Evolutionary conservation across 73 alveolate genomes (phyloP), one percentile per base, ranked within the genome.

Genomic region (Symbiodinium pilosum): DNA sequence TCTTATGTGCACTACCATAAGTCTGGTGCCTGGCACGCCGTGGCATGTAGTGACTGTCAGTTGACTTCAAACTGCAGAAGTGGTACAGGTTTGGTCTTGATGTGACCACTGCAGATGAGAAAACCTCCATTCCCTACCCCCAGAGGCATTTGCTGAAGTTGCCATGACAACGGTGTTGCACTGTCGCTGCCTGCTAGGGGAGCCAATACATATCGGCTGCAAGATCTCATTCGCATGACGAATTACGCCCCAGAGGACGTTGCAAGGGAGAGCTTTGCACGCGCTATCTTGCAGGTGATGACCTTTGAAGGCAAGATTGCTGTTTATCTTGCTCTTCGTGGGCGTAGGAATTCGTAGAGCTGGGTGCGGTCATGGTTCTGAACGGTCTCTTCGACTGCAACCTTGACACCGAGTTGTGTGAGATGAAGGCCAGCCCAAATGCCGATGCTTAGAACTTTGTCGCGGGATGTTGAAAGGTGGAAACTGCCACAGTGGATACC

Each of bases 231-330:
- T 20, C 87, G 96, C 73, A 89, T 89, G 96, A 89, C 96, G 30
- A 89, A 89, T 83, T 89, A 89, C 69, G 96, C 96, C 36, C 96
- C 96, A 0, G 96, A 89, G 96, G 96, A 34, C n/a, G n/a, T n/a
- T n/a, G n/a, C n/a, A n/a, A n/a, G n/a, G n/a, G n/a, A n/a, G n/a
- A n/a, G n/a, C n/a, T n/a, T n/a, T n/a, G n/a, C n/a, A n/a, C n/a
- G n/a, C n/a, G n/a, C n/a, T n/a, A n/a, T n/a, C n/a, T n/a, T n/a
- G n/a, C n/a, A n/a, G n/a, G n/a, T n/a, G n/a, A n/a, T n/a, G n/a
- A n/a, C n/a, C n/a, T n/a, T n/a, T n/a, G n/a, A n/a, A n/a, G n/a
- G n/a, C n/a, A n/a, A n/a, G n/a, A n/a, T n/a, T n/a, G n/a, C n/a
- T n/a, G n/a, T n/a, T n/a, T n/a, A n/a, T n/a, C n/a, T n/a, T n/a